Evolutionary conservation across 1,284 basidiomycete species (phyloP), one percentile per base, ranked within the genome.

Genomic region (Moesziomyces sp.): DNA sequence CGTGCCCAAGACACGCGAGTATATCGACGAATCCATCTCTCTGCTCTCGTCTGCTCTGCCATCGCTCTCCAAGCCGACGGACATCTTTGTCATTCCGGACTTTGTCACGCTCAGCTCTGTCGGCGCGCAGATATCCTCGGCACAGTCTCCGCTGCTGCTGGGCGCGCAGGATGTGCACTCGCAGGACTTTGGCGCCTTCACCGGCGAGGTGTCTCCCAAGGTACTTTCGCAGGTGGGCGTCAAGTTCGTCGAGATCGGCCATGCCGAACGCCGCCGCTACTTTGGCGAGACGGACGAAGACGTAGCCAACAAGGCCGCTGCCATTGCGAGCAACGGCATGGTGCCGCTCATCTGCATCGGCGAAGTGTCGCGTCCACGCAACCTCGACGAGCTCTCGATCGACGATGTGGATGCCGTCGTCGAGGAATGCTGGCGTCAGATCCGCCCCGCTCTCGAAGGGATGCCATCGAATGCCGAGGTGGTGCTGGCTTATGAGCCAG

Each of bases 41-140:
- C 58, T 62, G 14, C 50, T 77, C 45, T 42, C 58, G 4, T 33
- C 51, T 3, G 16, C 51, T 1, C 57, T 57, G 4, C 46, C 62
- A 3, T 24, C 46, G 13, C 66, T 70, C 18, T 21, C 40, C 3
- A 53, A 68, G 26, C 59, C 58, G 5, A 28, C 53, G 43, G 77
- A 80, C 35, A 50, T 82, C 14, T 81, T 83, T 33, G 62, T 83
- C 50, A 77, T 83, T 33, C 81, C 81, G 1, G 80, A 81, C 35
- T 81, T 81, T 57, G 59, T 81, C 53, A 76, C 78, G 24, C 57
- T 82, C 47, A 48, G 66, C 19, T 53, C 63, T 3, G 58, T 68
- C 35, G 47, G 46, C 3, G 45, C 61, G 8, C 58, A 60, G 28
- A 61, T 79, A 44, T 3, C 52, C 14, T 42, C 57, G 8, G 45